Conservation (phyloP, 768 basidiomycete species). For the Psilocybe azurescens region DNA sequence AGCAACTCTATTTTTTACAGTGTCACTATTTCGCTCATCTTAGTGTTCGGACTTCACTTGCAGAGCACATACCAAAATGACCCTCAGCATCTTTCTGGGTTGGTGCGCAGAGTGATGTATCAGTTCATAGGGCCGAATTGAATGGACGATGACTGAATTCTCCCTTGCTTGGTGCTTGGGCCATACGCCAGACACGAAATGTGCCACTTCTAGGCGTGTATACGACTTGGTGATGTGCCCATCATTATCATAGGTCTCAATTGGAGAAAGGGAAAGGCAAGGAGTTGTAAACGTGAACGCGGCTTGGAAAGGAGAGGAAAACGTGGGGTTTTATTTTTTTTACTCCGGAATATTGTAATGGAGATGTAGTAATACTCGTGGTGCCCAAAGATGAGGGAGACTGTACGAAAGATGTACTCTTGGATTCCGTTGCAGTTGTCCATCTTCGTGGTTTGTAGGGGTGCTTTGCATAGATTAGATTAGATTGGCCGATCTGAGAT, state of each 20-base stretch:
- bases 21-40: neutral
- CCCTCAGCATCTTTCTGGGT: constrained; percentile 80
- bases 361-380: neutral
- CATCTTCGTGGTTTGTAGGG: neutral
- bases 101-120: constrained; percentile 82
- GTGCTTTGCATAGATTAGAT: constrained; percentile 15
- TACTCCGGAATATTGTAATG: neutral
- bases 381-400: neutral
- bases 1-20: constrained; percentile 29
- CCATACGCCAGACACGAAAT: neutral
- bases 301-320: neutral
- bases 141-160: neutral
- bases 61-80: constrained; percentile 86
- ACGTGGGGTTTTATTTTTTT: too few relatives aligned
- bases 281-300: neutral
- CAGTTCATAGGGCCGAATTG: constrained; percentile 91
- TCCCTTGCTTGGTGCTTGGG: neutral
- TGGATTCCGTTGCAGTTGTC: neutral
- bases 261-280: neutral
- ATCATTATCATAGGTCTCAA: neutral
- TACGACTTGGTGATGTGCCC: neutral
- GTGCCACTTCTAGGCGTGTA: neutral
- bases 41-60: constrained; percentile 10
- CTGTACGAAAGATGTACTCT: neutral
- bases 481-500: constrained; percentile 14